A percentile compares a stretch with the other conserved stretches of the same genome.
Evolutionary conservation across 441 rosid genomes (phyloP).

Genomic region (Gossypium schwendimanii): DNA sequence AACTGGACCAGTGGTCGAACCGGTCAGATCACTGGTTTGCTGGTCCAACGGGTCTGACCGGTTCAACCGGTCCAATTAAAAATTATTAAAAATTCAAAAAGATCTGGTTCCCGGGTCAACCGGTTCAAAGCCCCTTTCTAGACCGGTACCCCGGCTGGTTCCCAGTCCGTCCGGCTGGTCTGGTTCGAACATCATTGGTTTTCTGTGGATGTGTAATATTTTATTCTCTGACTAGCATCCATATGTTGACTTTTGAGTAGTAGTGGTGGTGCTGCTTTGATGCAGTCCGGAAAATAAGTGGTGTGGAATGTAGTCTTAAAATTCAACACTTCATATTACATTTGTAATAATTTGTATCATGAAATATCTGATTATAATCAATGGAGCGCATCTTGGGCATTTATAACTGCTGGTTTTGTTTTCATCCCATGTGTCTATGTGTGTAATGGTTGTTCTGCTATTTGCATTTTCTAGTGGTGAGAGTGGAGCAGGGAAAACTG

Average conservation of each 20-base stretch:
- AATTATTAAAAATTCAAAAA: no score
- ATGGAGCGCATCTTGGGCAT: background rate
- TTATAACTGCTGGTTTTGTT: constrained; percentile 2
- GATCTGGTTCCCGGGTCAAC: background rate
- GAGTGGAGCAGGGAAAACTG: constrained; percentile 99
- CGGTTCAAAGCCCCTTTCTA: background rate
- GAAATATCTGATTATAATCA: background rate
- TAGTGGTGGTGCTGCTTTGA: background rate
- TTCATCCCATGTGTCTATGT: background rate
- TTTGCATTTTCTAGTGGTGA: constrained; percentile 63
- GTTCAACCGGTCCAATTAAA: no score
- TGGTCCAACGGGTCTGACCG: no score
- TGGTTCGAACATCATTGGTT: background rate
- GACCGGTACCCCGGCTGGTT: no score
- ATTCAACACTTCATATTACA: background rate
- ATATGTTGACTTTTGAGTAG: background rate
- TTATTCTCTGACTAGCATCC: background rate
- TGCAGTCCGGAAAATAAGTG: background rate
- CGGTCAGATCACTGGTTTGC: no score
- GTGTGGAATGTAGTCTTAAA: background rate
- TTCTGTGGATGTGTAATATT: background rate
- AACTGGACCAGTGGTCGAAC: no score
- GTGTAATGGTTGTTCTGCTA: constrained; percentile 16
- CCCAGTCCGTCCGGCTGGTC: no score
- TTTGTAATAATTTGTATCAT: background rate